These are phyloP conservation scores for Mollisiaceae sp. DNA, from an alignment of 2,329 filamentous ascomycete species.

Conservation along the genomic window DNA sequence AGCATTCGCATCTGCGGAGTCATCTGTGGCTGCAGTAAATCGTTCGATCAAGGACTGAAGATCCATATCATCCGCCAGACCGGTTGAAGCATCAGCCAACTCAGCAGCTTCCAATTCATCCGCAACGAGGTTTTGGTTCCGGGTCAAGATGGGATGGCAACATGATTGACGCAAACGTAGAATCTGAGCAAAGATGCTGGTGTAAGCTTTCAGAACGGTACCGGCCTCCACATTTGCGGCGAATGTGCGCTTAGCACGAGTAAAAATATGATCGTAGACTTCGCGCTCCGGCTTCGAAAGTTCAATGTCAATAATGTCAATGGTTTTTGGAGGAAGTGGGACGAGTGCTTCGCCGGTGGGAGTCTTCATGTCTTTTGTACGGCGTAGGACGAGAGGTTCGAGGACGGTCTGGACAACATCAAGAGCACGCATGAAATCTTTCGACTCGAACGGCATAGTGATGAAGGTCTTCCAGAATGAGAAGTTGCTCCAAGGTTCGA, in stretches of 20 bases:
- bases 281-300: conserved; percentile 84
- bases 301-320: conserved; percentile 88
- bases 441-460: conserved; percentile 94
- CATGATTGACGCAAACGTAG: conserved; percentile 90
- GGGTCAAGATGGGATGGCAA: conserved; percentile 88
- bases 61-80: conserved; percentile 95
- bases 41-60: conserved; percentile 82
- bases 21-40: conserved; percentile 74
- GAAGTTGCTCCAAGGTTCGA: conserved; percentile 98
- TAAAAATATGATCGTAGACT: conserved; percentile 91
- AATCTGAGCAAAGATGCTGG: conserved; percentile 97
- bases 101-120: conserved; percentile 86
- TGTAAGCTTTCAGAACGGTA: conserved; percentile 93
- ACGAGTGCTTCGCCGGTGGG: conserved; percentile 84
- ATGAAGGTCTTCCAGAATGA: conserved; percentile 99
- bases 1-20: conserved; percentile 65
- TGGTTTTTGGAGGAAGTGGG: conserved; percentile 76
- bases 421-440: conserved; percentile 89
- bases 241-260: conserved; percentile 81
- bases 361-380: conserved; percentile 98
- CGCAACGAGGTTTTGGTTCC: conserved; percentile 81
- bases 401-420: conserved; percentile 97
- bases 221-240: conserved; percentile 87
- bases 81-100: conserved; percentile 77
- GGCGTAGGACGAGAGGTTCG: conserved; percentile 90